Base-by-base conservation (phyloP, 1,284 basidiomycete genomes). In the Sporisorium iseilematis-ciliati region DNA sequence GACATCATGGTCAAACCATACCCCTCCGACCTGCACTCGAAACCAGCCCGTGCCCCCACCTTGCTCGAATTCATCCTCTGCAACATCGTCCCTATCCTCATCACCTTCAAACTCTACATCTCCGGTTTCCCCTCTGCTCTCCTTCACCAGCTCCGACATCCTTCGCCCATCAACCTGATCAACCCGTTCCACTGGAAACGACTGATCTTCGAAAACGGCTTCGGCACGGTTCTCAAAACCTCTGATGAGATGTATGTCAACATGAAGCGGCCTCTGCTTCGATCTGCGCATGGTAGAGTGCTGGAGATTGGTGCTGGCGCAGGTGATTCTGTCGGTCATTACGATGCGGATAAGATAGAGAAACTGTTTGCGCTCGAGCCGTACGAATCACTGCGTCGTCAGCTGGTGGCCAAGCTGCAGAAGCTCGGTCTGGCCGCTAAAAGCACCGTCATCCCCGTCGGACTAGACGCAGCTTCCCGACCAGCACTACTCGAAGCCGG, bases 251-350 rank as follows among this genome's bases (percentile, higher is more conserved):
- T 52, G 43, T 69, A 54, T n/a, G 31, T 33, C 8, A 46, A 69
- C 20, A 42, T 66, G 38, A 78, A 80, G 57, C 42, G 43, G 29
- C 57, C 65, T 11, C 35, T 78, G 6, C 50, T 81, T 23, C 41
- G 16, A 2, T n/a, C 50, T 2, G 80, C 80, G 16, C 52, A 67
- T 21, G 80, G 80, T 1, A 50, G 59, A 0, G 72, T 80, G 11
- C 60, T 81, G 33, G 80, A 81, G 49, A 56, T 81, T 26, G 80
- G 80, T 18, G 80, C 80, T 1, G 80, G 80, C 3, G 57, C 67
- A 0, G 80, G 80, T 1, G 49, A 66, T 25, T 69, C 65, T 7
- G 52, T 79, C 4, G 64, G 62, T 21, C 74, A 81, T 64, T 81
- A 82, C 38, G 66, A 79, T 21, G 14, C 20, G 1, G 41, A 31